Conservation (phyloP, 73 alveolate genomes). For the Blepharisma stoltei region DNA sequence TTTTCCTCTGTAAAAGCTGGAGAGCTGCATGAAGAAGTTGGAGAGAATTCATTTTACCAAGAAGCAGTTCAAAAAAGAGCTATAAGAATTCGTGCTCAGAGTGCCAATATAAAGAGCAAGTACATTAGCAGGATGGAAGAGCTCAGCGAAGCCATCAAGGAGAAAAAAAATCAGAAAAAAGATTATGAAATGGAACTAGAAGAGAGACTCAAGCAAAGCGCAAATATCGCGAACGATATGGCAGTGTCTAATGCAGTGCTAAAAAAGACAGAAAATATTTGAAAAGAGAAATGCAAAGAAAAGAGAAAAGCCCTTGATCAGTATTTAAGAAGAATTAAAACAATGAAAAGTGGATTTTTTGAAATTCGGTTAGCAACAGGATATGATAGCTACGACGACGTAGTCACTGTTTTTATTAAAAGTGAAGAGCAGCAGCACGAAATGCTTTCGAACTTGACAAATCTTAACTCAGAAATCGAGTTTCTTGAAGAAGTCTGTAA, state of each 20-base stretch:
- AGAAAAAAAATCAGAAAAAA: neutral
- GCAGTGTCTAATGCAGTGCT: neutral
- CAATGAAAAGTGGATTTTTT: neutral
- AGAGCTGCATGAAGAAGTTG: conserved; percentile 5
- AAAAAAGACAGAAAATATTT: neutral
- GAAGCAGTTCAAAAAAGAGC: neutral
- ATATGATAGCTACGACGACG: neutral
- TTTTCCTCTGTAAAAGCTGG: too few relatives aligned
- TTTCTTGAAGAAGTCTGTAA: neutral
- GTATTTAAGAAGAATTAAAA: neutral
- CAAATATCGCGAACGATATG: neutral
- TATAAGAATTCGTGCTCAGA: neutral
- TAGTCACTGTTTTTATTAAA: neutral
- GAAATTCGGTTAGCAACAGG: neutral
- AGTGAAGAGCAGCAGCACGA: conserved; percentile 1
- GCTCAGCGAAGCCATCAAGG: neutral
- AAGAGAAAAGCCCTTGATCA: neutral
- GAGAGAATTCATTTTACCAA: neutral
- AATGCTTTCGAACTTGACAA: neutral
- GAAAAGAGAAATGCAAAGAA: neutral
- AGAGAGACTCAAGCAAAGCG: neutral
- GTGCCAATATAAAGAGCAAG: neutral
- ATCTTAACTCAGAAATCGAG: neutral
- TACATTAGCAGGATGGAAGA: neutral
- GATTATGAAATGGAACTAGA: neutral